phyloP scores from a whole-genome alignment of 2,329 filamentous ascomycete genomes.

The Fusarium domesticum region DNA sequence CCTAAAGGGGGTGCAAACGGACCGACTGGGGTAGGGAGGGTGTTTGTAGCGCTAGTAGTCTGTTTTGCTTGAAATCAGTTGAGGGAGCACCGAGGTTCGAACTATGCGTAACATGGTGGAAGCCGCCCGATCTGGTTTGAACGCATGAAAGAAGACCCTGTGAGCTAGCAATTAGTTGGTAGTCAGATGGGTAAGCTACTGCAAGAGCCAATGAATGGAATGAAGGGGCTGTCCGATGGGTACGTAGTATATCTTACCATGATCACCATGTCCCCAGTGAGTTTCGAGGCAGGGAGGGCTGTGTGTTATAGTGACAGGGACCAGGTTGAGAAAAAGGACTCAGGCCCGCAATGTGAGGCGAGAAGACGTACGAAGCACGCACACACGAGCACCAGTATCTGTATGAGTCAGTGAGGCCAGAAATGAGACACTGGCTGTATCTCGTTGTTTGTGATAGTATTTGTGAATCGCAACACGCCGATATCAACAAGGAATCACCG shows the following conservation, averaged over 20 bases:
- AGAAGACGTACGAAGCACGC: slow-evolving; percentile 11
- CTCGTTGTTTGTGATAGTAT: slow-evolving; percentile 1
- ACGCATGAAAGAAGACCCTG: slow-evolving; percentile 4
- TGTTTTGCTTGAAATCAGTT: background rate
- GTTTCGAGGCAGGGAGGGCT: slow-evolving; percentile 19
- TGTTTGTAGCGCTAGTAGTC: background rate
- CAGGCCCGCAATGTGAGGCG: slow-evolving; percentile 16
- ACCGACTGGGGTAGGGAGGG: background rate
- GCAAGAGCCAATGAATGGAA: slow-evolving; percentile 2
- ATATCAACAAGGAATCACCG: too few species aligned
- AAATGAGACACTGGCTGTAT: background rate
- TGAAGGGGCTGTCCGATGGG: slow-evolving; percentile 18
- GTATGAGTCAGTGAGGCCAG: background rate
- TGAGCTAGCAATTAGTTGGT: slow-evolving; percentile 22
- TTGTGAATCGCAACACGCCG: slow-evolving; percentile 1
- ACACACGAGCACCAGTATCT: background rate
- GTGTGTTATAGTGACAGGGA: slow-evolving; percentile 9
- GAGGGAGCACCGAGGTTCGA: background rate
- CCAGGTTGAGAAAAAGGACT: slow-evolving; percentile 6
- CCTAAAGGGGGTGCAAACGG: background rate
- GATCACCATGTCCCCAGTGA: slow-evolving; percentile 26
- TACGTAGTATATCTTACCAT: slow-evolving; percentile 19
- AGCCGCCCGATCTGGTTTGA: background rate
- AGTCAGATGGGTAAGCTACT: slow-evolving; percentile 3
- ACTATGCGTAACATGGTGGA: too few species aligned